A percentile compares a stretch with the other conserved stretches of the same genome.
These are phyloP conservation scores for Pouteria campechiana DNA, from an alignment of 179 eudicot genomes.

Conservation along the genomic window DNA sequence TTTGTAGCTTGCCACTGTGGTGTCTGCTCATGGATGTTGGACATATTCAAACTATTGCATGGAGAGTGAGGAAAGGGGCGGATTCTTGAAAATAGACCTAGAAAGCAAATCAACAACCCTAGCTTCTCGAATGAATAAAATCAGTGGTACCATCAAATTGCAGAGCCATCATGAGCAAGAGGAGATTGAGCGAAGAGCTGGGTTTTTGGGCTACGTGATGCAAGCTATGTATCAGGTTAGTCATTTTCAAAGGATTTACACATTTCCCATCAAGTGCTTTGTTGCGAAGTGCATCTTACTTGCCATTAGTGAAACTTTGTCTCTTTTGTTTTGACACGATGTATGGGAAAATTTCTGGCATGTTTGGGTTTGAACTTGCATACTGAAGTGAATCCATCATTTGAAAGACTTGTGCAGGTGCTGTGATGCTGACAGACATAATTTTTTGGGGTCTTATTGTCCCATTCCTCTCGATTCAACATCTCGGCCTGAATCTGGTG, in stretches of 20 bases:
- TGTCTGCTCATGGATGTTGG: constrained; percentile 73
- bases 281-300: no score
- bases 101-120: background rate
- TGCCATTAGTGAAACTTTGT: no score
- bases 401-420: constrained; percentile 66
- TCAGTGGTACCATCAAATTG: constrained; percentile 3
- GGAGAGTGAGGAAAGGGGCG: constrained; percentile 8
- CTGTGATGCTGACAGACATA: constrained; percentile 54
- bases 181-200: constrained; percentile 14
- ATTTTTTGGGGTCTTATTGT: constrained; percentile 70
- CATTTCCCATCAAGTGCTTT: no score
- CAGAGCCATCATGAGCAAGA: constrained; percentile 19
- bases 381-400: background rate
- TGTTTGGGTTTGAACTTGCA: background rate
- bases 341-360: no score
- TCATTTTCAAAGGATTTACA: background rate
- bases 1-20: constrained; percentile 43
- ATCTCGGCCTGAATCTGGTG: constrained; percentile 31
- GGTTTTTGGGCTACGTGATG: constrained; percentile 44
- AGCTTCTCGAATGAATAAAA: background rate
- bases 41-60: constrained; percentile 12
- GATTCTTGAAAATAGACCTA: constrained; percentile 14
- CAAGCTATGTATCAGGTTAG: constrained; percentile 53
- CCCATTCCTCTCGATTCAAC: constrained; percentile 36
- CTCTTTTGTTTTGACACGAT: no score